Percentiles rank a stretch among this genome's conserved stretches.
Conservation (phyloP, 805 yeast species). For the Candida insectalens region DNA sequence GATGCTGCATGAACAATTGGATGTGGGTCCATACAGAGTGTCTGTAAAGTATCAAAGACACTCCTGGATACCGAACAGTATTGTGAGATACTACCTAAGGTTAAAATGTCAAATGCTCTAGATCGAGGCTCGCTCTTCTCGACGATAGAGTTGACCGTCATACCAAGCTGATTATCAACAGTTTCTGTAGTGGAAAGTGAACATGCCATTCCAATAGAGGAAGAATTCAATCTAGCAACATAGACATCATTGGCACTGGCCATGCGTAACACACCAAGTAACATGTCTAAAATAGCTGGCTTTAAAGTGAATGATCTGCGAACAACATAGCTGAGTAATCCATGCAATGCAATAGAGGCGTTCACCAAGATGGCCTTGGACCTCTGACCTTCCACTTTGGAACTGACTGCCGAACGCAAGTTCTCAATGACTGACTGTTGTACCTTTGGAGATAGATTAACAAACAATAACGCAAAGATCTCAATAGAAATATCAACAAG, state of each 20-base stretch:
- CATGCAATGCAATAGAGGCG: constrained; percentile 53
- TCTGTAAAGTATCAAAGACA: constrained; percentile 46
- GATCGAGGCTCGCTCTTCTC: constrained; percentile 53
- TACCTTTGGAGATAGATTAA: constrained; percentile 62
- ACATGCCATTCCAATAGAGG: constrained; percentile 22
- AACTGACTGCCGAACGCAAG: constrained; percentile 46
- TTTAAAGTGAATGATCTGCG: constrained; percentile 10
- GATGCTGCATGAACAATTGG: constrained; percentile 76
- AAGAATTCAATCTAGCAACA: constrained; percentile 20
- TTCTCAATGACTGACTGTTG: constrained; percentile 85
- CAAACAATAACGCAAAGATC: constrained; percentile 61
- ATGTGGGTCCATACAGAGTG: constrained; percentile 69
- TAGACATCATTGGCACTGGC: constrained; percentile 14
- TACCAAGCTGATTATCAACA: constrained; percentile 33
- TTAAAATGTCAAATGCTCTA: constrained; percentile 47
- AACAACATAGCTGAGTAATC: constrained; percentile 27
- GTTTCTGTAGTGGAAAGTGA: constrained; percentile 16
- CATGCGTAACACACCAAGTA: constrained; percentile 21
- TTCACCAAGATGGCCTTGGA: constrained; percentile 49
- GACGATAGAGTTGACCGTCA: constrained; percentile 57
- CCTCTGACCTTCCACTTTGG: constrained; percentile 13
- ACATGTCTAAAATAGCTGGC: constrained; percentile 11
- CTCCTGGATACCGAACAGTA: constrained; percentile 23
- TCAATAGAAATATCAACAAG: constrained; percentile 74
- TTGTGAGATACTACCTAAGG: constrained; percentile 26